Base-by-base conservation (phyloP, 306 rosid genomes). In the Cajanus cajan region DNA sequence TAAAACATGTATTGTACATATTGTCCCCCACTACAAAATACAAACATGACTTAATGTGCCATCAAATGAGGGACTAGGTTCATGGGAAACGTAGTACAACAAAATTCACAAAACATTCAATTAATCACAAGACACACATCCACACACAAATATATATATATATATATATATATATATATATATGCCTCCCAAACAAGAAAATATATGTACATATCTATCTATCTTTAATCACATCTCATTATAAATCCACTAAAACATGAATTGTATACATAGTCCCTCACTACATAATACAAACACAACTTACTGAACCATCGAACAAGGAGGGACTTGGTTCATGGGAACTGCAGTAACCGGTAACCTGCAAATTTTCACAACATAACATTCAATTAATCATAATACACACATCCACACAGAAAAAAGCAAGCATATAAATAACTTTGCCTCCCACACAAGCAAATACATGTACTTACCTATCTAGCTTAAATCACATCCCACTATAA, bases 51-150 rank as follows among this genome's bases (percentile, higher is more conserved):
- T 44, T n/a, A 44, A 3, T 4, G n/a, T 3, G 5, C 76, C 9
- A 37, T 1, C 5, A 19, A 70, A 4, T 81, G 25, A 41, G 86
- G 62, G 34, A 21, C 68, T 74, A 65, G 78, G 7, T 18, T 28
- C 19, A 19, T 0, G 13, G 43, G 39, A 51, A 72, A 4, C 14
- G 21, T 6, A 25, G 82, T 55, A 63, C 4, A 75, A 67, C 10
- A 31, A 16, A 83, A 89, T 89, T 80, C 70, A 78, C 16, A 41
- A 1, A 45, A 44, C 48, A 11, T 52, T 48, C 57, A 75, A 51
- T 58, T 57, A 77, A n/a, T 47, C 82, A 79, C 11, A 61, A 59
- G 16, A n/a, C n/a, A 59, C 40, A 28, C 21, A 59, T 12, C n/a
- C 39, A 43, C 16, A 12, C 24, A 19, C 39, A 58, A 43, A 45